phyloP scores from a whole-genome alignment of 345 rosid species.

The Euphorbia tirucalli region DNA sequence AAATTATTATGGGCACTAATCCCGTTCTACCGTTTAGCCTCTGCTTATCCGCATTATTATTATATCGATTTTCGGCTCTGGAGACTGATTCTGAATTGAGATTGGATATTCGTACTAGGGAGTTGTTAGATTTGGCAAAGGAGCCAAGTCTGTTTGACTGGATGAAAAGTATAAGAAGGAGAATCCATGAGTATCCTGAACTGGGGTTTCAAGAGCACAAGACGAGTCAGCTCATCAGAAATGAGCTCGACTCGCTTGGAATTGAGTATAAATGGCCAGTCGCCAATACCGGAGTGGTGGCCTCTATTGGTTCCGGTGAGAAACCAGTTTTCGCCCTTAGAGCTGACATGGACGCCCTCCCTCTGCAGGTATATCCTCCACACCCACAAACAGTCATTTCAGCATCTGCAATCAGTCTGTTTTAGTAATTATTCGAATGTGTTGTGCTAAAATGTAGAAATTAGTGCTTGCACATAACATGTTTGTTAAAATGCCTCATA shows the following conservation, averaged over 20 bases:
- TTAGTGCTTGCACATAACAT: not conserved
- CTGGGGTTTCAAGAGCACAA: slow-evolving; percentile 46
- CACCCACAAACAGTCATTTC: no score
- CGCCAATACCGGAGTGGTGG: slow-evolving; percentile 50
- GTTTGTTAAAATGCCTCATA: not conserved
- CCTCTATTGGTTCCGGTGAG: slow-evolving; percentile 42
- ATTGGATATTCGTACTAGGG: slow-evolving; percentile 16
- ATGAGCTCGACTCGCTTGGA: slow-evolving; percentile 42
- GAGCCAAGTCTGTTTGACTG: slow-evolving; percentile 39
- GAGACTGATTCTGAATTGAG: not conserved
- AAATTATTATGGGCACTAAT: not conserved
- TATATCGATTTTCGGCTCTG: not conserved
- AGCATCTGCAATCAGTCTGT: no score
- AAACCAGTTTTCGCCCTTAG: slow-evolving; percentile 50
- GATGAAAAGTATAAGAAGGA: slow-evolving; percentile 40
- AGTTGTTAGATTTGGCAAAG: slow-evolving; percentile 34
- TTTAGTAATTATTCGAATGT: no score
- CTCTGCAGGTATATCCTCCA: slow-evolving; percentile 53
- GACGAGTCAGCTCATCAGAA: slow-evolving; percentile 37
- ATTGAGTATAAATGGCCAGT: slow-evolving; percentile 47
- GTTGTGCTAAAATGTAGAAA: no score
- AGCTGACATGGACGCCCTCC: slow-evolving; percentile 65
- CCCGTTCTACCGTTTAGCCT: not conserved
- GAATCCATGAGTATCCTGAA: slow-evolving; percentile 52
- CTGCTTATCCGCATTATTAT: not conserved